Percentiles rank a stretch among this genome's conserved stretches.
These are phyloP conservation scores for Coleophoma crateriformis DNA, from an alignment of 2,329 filamentous ascomycete species.

Conservation along the genomic window DNA sequence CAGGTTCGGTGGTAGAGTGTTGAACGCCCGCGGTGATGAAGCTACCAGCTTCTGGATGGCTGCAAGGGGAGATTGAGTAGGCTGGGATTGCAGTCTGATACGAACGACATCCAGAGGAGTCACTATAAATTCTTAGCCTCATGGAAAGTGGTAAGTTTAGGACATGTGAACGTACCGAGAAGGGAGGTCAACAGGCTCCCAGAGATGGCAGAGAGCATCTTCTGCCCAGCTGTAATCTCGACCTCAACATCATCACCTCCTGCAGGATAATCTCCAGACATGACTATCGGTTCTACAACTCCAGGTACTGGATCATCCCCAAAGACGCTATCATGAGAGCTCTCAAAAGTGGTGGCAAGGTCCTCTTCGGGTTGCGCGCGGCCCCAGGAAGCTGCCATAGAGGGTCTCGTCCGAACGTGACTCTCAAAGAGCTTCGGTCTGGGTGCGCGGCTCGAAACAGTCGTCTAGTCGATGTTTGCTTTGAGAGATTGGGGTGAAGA, in stretches of 20 bases:
- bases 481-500: not conserved
- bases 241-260: conserved; percentile 34
- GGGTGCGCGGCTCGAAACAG: not conserved
- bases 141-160: conserved; percentile 1
- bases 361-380: conserved; percentile 10
- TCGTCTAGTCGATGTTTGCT: not conserved
- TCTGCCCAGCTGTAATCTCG: conserved; percentile 77
- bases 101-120: conserved; percentile 96
- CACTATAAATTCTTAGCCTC: conserved; percentile 44
- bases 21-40: conserved; percentile 47
- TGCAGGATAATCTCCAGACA: conserved; percentile 12
- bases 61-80: conserved; percentile 41
- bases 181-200: conserved; percentile 88
- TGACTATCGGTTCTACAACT: conserved; percentile 19
- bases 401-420: not conserved
- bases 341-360: conserved; percentile 13
- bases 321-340: conserved; percentile 22
- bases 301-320: conserved; percentile 20
- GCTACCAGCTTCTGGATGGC: conserved; percentile 49
- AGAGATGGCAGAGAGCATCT: conserved; percentile 90
- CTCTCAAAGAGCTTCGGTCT: not conserved
- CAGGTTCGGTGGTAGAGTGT: conserved; percentile 72
- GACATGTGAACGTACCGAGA: conserved; percentile 56
- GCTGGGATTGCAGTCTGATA: conserved; percentile 87
- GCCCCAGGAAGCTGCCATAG: conserved; percentile 20